A percentile compares a stretch with the other conserved stretches of the same genome.
Conservation (phyloP, 352 stramenopile genomes). For the Phytopythium helicoides region DNA sequence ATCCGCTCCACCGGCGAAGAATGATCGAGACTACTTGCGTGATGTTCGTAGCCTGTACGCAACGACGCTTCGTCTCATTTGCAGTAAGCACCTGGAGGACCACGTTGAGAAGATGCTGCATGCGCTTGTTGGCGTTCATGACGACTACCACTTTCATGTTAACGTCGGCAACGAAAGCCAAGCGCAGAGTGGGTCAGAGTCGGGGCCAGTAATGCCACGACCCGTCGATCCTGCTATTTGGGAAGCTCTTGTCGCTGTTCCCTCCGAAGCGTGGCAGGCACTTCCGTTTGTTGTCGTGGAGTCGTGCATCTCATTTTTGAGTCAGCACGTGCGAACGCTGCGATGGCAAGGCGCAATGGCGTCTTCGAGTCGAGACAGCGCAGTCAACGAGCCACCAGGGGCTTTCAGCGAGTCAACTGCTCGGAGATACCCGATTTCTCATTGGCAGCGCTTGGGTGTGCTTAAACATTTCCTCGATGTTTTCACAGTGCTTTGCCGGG, state of each 20-base stretch:
- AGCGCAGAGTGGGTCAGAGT: background rate
- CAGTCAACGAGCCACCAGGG: background rate
- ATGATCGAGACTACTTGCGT: constrained; percentile 21
- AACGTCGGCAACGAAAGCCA: constrained; percentile 10
- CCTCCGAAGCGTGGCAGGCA: constrained; percentile 41
- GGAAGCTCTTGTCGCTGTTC: constrained; percentile 59
- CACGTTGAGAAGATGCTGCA: constrained; percentile 83
- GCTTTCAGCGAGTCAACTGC: background rate
- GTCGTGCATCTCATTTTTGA: constrained; percentile 48
- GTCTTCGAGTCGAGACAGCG: background rate
- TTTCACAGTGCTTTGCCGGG: constrained; percentile 66
- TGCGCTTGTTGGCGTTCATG: constrained; percentile 72
- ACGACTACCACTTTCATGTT: constrained; percentile 73
- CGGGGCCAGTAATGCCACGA: constrained; percentile 23
- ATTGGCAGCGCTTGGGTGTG: constrained; percentile 70
- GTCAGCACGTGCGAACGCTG: constrained; percentile 59
- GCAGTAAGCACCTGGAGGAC: constrained; percentile 60
- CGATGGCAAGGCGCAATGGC: constrained; percentile 46
- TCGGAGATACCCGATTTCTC: constrained; percentile 42
- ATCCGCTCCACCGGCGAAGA: background rate
- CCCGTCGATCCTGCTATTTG: constrained; percentile 65
- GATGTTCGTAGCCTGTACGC: constrained; percentile 74
- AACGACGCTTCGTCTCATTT: constrained; percentile 70
- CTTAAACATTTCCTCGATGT: constrained; percentile 80
- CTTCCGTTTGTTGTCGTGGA: constrained; percentile 42